These are phyloP conservation scores for Gossypium rotundifolium DNA, from an alignment of 345 rosid species.

Conservation along the genomic window DNA sequence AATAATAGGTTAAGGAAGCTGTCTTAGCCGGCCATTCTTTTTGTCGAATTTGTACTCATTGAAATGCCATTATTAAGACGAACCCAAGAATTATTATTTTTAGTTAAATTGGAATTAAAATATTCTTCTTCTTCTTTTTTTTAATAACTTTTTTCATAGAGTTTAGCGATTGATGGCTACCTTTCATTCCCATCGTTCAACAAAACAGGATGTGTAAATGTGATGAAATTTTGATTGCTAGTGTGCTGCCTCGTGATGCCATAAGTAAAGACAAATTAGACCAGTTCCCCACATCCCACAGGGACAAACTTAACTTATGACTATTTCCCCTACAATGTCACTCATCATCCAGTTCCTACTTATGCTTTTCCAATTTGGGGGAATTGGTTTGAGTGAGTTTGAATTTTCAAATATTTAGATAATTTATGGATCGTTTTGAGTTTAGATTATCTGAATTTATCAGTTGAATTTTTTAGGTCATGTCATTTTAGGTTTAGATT, in stretches of 20 bases:
- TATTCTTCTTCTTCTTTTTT: too few species aligned
- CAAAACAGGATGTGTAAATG: neutral
- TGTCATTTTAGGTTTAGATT: too few species aligned
- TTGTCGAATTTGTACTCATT: constrained; percentile 39
- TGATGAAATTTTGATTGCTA: constrained; percentile 20
- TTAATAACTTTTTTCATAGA: constrained; percentile 6
- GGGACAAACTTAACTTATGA: constrained; percentile 6
- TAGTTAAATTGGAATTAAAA: neutral
- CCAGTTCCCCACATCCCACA: constrained; percentile 19
- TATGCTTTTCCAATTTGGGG: neutral
- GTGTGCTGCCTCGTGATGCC: constrained; percentile 30
- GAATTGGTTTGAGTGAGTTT: too few species aligned
- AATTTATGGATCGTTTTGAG: too few species aligned
- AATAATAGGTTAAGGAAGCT: constrained; percentile 46
- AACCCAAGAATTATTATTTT: constrained; percentile 9
- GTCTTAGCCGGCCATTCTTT: constrained; percentile 59
- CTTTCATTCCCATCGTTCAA: constrained; percentile 24
- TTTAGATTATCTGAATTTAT: too few species aligned
- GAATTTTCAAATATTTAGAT: too few species aligned
- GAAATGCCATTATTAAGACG: constrained; percentile 30
- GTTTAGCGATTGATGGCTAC: constrained; percentile 35
- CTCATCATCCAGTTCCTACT: neutral
- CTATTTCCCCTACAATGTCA: neutral
- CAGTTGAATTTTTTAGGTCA: too few species aligned
- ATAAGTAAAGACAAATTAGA: constrained; percentile 41